A percentile compares a stretch with the other conserved stretches of the same genome.
These are phyloP conservation scores for Camelina laxa DNA, from an alignment of 345 rosid species.

Conservation along the genomic window DNA sequence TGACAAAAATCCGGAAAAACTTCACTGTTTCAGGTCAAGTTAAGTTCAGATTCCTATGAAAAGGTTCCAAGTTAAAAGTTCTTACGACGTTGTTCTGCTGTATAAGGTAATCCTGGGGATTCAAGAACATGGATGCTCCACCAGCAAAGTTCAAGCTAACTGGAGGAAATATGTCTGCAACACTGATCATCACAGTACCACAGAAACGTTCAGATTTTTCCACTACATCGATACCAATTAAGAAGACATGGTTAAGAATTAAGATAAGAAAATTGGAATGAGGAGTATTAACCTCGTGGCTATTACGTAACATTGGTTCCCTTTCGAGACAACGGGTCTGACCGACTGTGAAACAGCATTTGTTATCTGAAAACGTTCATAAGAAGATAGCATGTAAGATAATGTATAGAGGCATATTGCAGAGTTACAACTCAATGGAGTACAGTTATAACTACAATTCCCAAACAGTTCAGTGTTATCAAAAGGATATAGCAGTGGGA, in stretches of 20 bases:
- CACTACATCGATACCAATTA: background rate
- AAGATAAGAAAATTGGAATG: background rate
- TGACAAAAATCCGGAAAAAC: background rate
- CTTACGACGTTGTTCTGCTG: conserved; percentile 81
- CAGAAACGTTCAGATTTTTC: background rate
- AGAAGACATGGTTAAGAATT: conserved; percentile 1
- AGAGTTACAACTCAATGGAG: background rate
- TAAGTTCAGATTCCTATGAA: background rate
- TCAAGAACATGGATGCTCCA: conserved; percentile 76
- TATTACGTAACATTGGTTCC: conserved; percentile 66
- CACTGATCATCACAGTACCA: conserved; percentile 50
- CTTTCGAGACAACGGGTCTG: conserved; percentile 60
- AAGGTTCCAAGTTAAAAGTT: background rate
- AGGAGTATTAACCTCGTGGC: conserved; percentile 63
- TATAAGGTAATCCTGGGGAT: conserved; percentile 80
- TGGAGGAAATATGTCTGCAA: conserved; percentile 73
- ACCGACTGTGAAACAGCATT: conserved; percentile 61
- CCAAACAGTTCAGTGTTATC: background rate
- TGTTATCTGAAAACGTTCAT: conserved; percentile 62
- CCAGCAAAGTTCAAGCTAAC: conserved; percentile 91
- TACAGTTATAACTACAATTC: conserved; percentile 22
- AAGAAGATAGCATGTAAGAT: conserved; percentile 11
- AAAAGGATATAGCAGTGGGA: background rate
- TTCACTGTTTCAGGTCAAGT: background rate
- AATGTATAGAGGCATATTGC: background rate